phyloP scores from a whole-genome alignment of 2,329 filamentous ascomycete species.

The Epichloe baconii region DNA sequence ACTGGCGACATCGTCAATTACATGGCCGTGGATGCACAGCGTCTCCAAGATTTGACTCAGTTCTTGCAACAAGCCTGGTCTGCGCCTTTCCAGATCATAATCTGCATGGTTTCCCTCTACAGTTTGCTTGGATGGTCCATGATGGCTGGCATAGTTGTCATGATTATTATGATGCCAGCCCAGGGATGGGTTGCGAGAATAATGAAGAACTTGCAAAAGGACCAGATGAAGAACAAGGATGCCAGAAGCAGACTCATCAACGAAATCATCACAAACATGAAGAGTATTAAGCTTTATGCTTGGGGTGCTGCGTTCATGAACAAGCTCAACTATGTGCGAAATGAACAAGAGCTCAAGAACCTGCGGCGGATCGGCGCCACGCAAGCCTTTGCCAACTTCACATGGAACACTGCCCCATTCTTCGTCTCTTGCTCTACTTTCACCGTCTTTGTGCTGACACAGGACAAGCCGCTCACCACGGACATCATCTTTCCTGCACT shows the following conservation, averaged over 20 bases:
- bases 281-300: slow-evolving; percentile 96
- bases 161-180: slow-evolving; percentile 94
- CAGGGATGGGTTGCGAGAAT: slow-evolving; percentile 84
- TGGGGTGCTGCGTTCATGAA: slow-evolving; percentile 98
- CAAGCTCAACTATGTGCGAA: slow-evolving; percentile 89
- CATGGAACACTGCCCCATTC: slow-evolving; percentile 95
- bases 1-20: slow-evolving; percentile 98
- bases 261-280: slow-evolving; percentile 99
- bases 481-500: slow-evolving; percentile 91
- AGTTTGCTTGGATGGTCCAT: slow-evolving; percentile 90
- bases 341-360: slow-evolving; percentile 90
- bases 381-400: slow-evolving; percentile 91
- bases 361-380: slow-evolving; percentile 90
- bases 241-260: slow-evolving; percentile 85
- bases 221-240: slow-evolving; percentile 99
- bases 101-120: slow-evolving; percentile 94
- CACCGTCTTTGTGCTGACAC: slow-evolving; percentile 80
- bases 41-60: slow-evolving; percentile 86
- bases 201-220: slow-evolving; percentile 90
- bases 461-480: slow-evolving; percentile 68
- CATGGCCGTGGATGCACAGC: slow-evolving; percentile 96
- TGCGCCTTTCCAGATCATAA: slow-evolving; percentile 86
- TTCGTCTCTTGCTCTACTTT: slow-evolving; percentile 96
- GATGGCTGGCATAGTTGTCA: slow-evolving; percentile 86
- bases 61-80: slow-evolving; percentile 95